Evolutionary conservation across 768 basidiomycete genomes (phyloP).

Genomic region (Tulasnella calospora): DNA sequence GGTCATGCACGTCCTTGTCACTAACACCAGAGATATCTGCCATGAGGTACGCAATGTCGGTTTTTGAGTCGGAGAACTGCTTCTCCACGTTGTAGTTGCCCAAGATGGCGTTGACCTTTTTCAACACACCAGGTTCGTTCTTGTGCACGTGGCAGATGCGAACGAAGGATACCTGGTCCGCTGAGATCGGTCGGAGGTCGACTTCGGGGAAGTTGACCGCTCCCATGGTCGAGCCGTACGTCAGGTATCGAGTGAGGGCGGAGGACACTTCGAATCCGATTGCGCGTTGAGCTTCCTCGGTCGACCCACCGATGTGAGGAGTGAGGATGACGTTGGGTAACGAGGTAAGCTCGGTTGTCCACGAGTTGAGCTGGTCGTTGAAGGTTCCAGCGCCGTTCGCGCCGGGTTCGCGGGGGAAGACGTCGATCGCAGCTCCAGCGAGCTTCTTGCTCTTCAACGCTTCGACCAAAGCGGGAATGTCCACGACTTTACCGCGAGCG

Average conservation of each 20-base stretch:
- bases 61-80: slow-evolving; percentile 97
- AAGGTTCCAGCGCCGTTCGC: slow-evolving; percentile 80
- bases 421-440: slow-evolving; percentile 88
- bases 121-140: slow-evolving; percentile 93
- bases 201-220: slow-evolving; percentile 99
- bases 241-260: slow-evolving; percentile 82
- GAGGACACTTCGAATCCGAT: slow-evolving; percentile 93
- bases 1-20: slow-evolving; percentile 65
- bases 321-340: slow-evolving; percentile 93
- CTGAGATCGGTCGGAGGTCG: slow-evolving; percentile 85
- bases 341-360: slow-evolving; percentile 67
- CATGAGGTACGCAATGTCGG: slow-evolving; percentile 90
- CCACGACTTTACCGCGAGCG: slow-evolving; percentile 90
- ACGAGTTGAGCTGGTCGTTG: slow-evolving; percentile 80
- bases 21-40: slow-evolving; percentile 94
- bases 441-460: slow-evolving; percentile 82
- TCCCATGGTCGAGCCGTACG: slow-evolving; percentile 83
- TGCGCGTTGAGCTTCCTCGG: slow-evolving; percentile 96
- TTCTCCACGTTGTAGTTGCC: slow-evolving; percentile 98
- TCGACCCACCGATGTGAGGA: slow-evolving; percentile 98
- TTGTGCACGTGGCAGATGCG: slow-evolving; percentile 93
- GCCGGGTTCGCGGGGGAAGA: slow-evolving; percentile 90
- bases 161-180: slow-evolving; percentile 72
- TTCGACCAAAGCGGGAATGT: slow-evolving; percentile 82
- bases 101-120: slow-evolving; percentile 88